Base-by-base conservation (phyloP, 148 eudicot genomes). In the Spergularia bocconei region DNA sequence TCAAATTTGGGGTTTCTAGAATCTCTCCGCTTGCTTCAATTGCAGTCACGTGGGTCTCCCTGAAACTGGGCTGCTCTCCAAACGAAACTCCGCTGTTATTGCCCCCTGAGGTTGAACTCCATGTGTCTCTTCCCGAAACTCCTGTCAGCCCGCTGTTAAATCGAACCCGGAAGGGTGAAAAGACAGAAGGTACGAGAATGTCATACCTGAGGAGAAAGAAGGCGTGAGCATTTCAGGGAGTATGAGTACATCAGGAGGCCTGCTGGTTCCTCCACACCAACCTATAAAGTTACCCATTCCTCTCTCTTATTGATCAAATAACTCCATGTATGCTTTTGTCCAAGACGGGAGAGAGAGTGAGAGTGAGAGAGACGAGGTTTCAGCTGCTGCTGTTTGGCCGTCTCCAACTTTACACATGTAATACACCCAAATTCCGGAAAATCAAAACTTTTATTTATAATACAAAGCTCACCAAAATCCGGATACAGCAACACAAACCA, bases 1-100 rank as follows among this genome's bases (percentile, higher is more conserved):
- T 89, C 82, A 90, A 80, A 82, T 85, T 85, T 33, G 93, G 80
- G 47, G 65, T 73, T 8, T 74, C 80, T 70, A 81, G 70, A 20
- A 81, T 60, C 59, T 81, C 84, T 11, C 84, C 84, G 67, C 63
- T 77, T 29, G 77, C 51, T 39, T 56, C 63, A 56, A 23, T 12
- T 12, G 75, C 33, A 29, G 33, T 29, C 33, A 29, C 1, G 33
- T 29, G 33, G 33, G 1, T 29, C 33, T 29, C 79, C 73, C 83
- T 87, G 88, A 63, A 76, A 81, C 82, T n/a, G 81, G 71, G 85
- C 5, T 83, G 75, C 2, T 68, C 80, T 38, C 79, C 85, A 19
- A 77, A 63, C 0, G 93, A 90, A 67, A 81, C 80, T 72, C 59
- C 68, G 81, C 88, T 29, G 36, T 29, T 29, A 29, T 29, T 29